Base-by-base conservation (phyloP, 441 rosid genomes). In the Syzygium syzygioides region DNA sequence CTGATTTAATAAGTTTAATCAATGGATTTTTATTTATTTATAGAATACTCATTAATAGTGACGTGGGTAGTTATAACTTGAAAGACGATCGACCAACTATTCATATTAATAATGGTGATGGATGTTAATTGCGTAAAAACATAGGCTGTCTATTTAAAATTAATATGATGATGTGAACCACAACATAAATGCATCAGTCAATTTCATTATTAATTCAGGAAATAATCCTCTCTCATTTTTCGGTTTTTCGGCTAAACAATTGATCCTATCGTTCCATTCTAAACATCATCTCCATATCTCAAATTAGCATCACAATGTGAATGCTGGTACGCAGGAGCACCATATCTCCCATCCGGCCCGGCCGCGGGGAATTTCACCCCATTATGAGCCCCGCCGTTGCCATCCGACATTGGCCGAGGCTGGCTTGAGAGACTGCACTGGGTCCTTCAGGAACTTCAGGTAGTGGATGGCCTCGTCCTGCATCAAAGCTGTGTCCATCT, bases 401-500 rank as follows among this genome's bases (percentile, higher is more conserved):
- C 85, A 62, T 86, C 76, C 48, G 5, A 4, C 41, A 37, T 37
- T 4, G 4, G 91, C 89, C 6, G 94, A 87, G 32, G 91, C 93
- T 88, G 92, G 91, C 91, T 95, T 95, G 62, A 95, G 90, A 4
- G 95, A 91, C 88, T 93, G 96, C 85, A 95, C 97, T 60, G 94
- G 97, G 7, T 91, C 92, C 92, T 95, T 95, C 92, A 95, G 88
- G 90, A 95, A 95, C 94, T 95, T 95, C 52, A 95, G 94, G 79
- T 95, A 95, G 86, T 95, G 97, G 76, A 94, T 94, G n/a, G 97
- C 96, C 89, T 95, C 97, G 64, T 95, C 97, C 86, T 94, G 89
- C 97, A 95, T 95, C 3, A 96, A 95, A 1, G 97, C 97, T 3
- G 97, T 95, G 89, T 95, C 97, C 97, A 94, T 95, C 91, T 94